Conservation (phyloP, 805 yeast genomes). For the Monosporozyma siamensis region DNA sequence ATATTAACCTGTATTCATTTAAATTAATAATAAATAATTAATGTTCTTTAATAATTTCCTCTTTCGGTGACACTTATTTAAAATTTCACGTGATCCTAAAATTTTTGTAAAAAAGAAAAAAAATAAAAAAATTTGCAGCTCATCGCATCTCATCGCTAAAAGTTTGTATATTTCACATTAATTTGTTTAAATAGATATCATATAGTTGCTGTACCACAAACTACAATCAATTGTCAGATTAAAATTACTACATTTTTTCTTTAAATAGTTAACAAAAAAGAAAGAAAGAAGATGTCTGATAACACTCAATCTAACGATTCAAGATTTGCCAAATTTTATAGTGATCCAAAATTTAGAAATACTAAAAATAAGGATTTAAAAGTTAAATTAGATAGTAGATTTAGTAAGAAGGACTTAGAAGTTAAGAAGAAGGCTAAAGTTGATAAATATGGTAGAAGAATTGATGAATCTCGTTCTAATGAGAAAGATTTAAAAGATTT, state of each 20-base stretch:
- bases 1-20: too few relatives aligned
- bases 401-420: constrained; percentile 51
- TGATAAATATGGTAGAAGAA: constrained; percentile 80
- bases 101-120: too few relatives aligned
- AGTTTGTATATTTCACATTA: too few relatives aligned
- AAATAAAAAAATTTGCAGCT: constrained; percentile 1
- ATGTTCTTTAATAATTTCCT: too few relatives aligned
- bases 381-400: constrained; percentile 78
- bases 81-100: too few relatives aligned
- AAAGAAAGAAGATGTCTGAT: constrained; percentile 15
- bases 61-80: too few relatives aligned
- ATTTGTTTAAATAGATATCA: too few relatives aligned
- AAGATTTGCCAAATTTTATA: constrained; percentile 68
- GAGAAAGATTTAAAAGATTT: constrained; percentile 41
- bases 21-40: too few relatives aligned
- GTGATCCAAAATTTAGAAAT: constrained; percentile 79
- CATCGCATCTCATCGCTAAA: neutral
- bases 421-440: constrained; percentile 55
- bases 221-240: too few relatives aligned
- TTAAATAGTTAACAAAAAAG: too few relatives aligned
- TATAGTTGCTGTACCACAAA: too few relatives aligned
- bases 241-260: too few relatives aligned
- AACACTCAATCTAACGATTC: constrained; percentile 45
- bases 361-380: constrained; percentile 63
- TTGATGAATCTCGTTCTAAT: constrained; percentile 31